A percentile compares a stretch with the other conserved stretches of the same genome.
Conservation (phyloP, 1,139 yeast genomes). For the Hanseniaspora uvarum region DNA sequence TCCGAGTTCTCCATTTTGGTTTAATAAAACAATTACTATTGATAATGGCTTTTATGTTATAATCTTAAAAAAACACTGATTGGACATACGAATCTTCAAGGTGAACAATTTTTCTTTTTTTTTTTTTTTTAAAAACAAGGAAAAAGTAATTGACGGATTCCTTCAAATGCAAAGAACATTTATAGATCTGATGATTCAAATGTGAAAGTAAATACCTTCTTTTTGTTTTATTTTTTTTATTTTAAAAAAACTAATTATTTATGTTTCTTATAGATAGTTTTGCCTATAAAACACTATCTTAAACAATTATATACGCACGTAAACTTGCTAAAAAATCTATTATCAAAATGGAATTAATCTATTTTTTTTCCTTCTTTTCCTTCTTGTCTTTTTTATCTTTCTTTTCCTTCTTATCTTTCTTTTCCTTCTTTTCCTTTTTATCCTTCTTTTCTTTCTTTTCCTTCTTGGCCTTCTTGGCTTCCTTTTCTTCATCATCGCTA, state of each 20-base stretch:
- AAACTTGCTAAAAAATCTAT: background rate
- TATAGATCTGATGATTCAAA: background rate
- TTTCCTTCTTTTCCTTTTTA: slow-evolving; percentile 37
- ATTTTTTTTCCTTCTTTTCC: slow-evolving; percentile 35
- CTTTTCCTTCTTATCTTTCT: slow-evolving; percentile 31
- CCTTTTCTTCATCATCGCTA: slow-evolving; percentile 29
- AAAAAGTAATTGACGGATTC: background rate
- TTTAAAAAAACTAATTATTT: background rate
- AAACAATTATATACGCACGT: slow-evolving; percentile 8
- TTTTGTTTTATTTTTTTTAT: background rate
- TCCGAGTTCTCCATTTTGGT: background rate
- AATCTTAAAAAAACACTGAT: too few species aligned
- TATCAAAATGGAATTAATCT: background rate
- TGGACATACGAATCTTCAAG: too few species aligned
- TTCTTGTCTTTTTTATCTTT: slow-evolving; percentile 32
- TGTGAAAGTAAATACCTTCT: too few species aligned
- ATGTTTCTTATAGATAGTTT: slow-evolving; percentile 8
- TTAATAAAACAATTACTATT: background rate
- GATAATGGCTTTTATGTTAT: too few species aligned
- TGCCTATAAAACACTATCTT: slow-evolving; percentile 10
- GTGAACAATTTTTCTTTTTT: background rate
- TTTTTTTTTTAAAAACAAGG: background rate
- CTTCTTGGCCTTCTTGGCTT: slow-evolving; percentile 35
- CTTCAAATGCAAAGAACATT: background rate
- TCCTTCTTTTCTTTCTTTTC: slow-evolving; percentile 37